These are phyloP conservation scores for Xylaria longipes DNA, from an alignment of 495 filamentous ascomycete species.

Conservation along the genomic window DNA sequence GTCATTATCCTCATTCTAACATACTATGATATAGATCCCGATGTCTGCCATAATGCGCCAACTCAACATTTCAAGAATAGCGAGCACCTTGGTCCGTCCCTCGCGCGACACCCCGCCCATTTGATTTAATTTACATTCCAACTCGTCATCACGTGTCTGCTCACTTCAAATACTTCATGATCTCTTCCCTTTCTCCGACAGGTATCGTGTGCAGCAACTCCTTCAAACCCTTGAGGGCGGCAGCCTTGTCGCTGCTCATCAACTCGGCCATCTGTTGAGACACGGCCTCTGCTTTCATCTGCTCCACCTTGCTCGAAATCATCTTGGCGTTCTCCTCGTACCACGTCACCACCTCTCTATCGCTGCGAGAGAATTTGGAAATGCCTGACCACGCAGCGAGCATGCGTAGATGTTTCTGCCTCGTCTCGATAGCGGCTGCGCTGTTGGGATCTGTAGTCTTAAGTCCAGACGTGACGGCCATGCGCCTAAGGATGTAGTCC, in stretches of 20 bases:
- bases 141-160: not conserved
- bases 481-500: constrained; percentile 90
- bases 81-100: not conserved
- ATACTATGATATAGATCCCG: constrained; percentile 1
- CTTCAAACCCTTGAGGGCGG: constrained; percentile 84
- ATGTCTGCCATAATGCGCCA: not conserved
- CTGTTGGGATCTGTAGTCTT: constrained; percentile 49
- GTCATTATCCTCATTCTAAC: constrained; percentile 9
- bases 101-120: not conserved
- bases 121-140: constrained; percentile 8
- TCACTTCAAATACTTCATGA: constrained; percentile 71
- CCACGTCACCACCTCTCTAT: constrained; percentile 88
- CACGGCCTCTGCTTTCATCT: constrained; percentile 76
- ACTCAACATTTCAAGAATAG: not conserved
- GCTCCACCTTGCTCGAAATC: constrained; percentile 79
- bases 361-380: constrained; percentile 72
- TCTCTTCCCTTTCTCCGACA: constrained; percentile 83
- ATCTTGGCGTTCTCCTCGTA: constrained; percentile 93
- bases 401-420: constrained; percentile 67
- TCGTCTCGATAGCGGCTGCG: constrained; percentile 52
- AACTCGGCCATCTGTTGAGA: constrained; percentile 79
- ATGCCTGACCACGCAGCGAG: constrained; percentile 81
- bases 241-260: constrained; percentile 64
- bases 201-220: constrained; percentile 85
- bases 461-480: constrained; percentile 61